Conservation (phyloP, 169 alveolate species). For the Miamiensis avidus region DNA sequence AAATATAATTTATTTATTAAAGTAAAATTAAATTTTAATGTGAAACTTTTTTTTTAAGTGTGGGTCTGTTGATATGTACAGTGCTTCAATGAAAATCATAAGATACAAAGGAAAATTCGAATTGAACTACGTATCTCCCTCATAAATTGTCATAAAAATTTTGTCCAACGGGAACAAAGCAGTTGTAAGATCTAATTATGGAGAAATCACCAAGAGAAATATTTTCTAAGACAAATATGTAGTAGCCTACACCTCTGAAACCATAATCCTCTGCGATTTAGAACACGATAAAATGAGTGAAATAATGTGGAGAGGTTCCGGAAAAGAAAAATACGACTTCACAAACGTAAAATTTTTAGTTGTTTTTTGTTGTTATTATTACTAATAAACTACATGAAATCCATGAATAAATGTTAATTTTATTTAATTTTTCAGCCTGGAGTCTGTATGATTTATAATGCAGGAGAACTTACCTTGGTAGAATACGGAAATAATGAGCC, state of each 20-base stretch:
- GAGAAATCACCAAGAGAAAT: constrained; percentile 90
- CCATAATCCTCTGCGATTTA: constrained; percentile 88
- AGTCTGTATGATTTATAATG: constrained; percentile 90
- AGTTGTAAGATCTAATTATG: constrained; percentile 84
- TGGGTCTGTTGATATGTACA: constrained; percentile 91
- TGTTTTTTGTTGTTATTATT: too few relatives aligned
- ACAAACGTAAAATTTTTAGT: constrained; percentile 51
- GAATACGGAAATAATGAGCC: constrained; percentile 92
- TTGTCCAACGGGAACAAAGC: constrained; percentile 80
- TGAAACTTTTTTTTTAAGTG: constrained; percentile 31
- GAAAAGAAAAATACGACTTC: constrained; percentile 85
- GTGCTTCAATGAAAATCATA: constrained; percentile 82
- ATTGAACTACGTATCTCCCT: constrained; percentile 88
- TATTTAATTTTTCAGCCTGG: constrained; percentile 43
- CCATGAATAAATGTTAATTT: too few relatives aligned
- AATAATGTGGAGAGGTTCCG: constrained; percentile 90
- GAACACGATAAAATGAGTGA: constrained; percentile 85
- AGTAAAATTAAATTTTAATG: too few relatives aligned
- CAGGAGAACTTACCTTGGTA: constrained; percentile 91
- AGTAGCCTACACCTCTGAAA: constrained; percentile 88
- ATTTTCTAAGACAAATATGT: constrained; percentile 87
- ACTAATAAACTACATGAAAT: too few relatives aligned
- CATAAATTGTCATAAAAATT: constrained; percentile 88
- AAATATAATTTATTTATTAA: too few relatives aligned
- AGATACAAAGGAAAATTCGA: constrained; percentile 90